Evolutionary conservation across 129 eudicot species (phyloP), one percentile per base, ranked within the genome.

Genomic region (Solidago caesia): DNA sequence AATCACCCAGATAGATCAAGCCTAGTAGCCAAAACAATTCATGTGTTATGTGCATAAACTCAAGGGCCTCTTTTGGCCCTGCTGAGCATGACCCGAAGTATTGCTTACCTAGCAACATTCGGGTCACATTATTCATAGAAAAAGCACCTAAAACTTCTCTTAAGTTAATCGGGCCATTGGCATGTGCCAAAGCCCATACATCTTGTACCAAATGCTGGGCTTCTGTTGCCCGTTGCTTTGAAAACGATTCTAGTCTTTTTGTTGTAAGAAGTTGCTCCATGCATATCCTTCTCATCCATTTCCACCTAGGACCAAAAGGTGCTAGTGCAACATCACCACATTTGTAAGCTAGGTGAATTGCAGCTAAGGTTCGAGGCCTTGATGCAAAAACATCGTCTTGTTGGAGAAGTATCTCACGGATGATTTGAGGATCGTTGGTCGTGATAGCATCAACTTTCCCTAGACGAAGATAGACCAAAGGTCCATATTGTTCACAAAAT

Each of bases 41-140:
- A 80, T 95, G 97, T 8, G 97, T 95, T 79, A 95, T 85, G 67
- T 91, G 92, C 96, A 91, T 91, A 76, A 95, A 95, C 81, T 95
- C 97, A 82, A 78, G 14, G 59, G 97, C 97, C 64, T 91, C 99
- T 77, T 89, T 87, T 27, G 90, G 96, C 33, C 94, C 96, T 0
- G 91, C 86, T 4, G 86, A 83, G 43, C 83, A 94, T 0, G 79
- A 84, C 80, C 99, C 99, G 69, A 95, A 95, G 60, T 85, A 95
- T 66, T 95, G 96, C n/a, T 95, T 95, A 53, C 99, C 96, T 42
- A 91, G 58, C 87, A 95, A 79, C 96, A 95, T 95, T 44, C 97
- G 89, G 13, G 99, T 95, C 80, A 95, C 97, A 68, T 95, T 95
- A 79, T 95, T 95, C 99, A 95, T 95, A 8, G 99, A 91, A 73